A percentile compares a stretch with the other conserved stretches of the same genome.
These are phyloP conservation scores for Curvularia sp. DNA, from an alignment of 2,329 filamentous ascomycete genomes.

Conservation along the genomic window DNA sequence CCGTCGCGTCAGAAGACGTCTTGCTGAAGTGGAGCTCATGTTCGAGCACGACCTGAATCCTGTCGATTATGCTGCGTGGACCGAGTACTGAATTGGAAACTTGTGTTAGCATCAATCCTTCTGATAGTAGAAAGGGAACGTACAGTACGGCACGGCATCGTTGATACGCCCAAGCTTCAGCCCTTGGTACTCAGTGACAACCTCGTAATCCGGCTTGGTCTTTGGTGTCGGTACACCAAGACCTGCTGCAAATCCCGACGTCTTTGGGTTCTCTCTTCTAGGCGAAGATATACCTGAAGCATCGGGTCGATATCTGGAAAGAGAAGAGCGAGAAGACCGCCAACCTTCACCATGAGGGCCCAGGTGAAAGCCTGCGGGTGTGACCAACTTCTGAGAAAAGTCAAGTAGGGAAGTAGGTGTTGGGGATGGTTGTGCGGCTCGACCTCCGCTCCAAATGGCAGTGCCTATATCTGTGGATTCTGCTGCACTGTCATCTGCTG, in stretches of 20 bases:
- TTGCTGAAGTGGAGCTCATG: neutral
- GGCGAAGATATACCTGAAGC: conserved; percentile 1
- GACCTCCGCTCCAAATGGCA: neutral
- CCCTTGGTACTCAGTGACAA: conserved; percentile 8
- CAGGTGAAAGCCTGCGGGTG: conserved; percentile 5
- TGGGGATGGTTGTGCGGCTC: neutral
- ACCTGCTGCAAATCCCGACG: neutral
- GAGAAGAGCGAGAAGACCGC: neutral
- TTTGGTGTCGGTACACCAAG: conserved; percentile 6
- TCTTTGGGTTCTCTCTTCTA: conserved; percentile 3
- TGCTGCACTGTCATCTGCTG: neutral
- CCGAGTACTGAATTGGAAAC: conserved; percentile 7
- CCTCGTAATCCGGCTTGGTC: conserved; percentile 1
- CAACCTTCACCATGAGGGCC: neutral
- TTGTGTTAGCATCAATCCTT: neutral
- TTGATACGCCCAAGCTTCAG: conserved; percentile 9
- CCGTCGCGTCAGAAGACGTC: neutral
- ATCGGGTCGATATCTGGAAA: neutral
- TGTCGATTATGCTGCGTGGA: conserved; percentile 2
- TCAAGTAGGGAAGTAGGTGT: neutral
- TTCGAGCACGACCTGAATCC: conserved; percentile 12
- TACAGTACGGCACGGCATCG: conserved; percentile 14
- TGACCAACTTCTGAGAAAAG: neutral
- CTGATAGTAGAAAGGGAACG: neutral
- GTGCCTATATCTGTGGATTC: neutral